Conservation (phyloP, 2,329 filamentous ascomycete genomes). For the Apiospora rasikravindrae region DNA sequence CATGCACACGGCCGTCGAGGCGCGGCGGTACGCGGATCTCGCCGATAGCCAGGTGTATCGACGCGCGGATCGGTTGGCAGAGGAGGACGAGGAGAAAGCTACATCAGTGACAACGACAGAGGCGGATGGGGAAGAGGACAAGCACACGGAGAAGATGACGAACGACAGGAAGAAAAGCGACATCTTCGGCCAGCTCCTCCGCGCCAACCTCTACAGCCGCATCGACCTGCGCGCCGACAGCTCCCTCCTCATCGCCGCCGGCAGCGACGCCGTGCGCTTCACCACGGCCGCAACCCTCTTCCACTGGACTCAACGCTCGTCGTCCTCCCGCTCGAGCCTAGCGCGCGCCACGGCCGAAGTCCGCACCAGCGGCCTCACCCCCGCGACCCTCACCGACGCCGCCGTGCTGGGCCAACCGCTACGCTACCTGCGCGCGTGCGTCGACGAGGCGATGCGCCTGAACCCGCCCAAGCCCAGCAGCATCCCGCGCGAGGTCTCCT, state of each 20-base stretch:
- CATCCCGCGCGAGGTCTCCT: conserved; percentile 1
- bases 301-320: neutral
- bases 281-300: too few relatives aligned
- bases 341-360: conserved; percentile 5
- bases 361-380: neutral
- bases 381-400: conserved; percentile 1
- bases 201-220: conserved; percentile 19
- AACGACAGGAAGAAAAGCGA: neutral
- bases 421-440: conserved; percentile 20
- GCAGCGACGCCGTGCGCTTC: too few relatives aligned
- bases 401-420: neutral
- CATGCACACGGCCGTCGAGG: too few relatives aligned
- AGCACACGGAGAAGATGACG: neutral
- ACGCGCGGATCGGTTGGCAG: neutral
- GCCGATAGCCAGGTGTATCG: conserved; percentile 17
- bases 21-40: too few relatives aligned
- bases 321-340: neutral
- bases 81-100: neutral
- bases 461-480: conserved; percentile 18
- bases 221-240: conserved; percentile 21
- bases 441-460: conserved; percentile 23
- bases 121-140: neutral
- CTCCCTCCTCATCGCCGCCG: conserved; percentile 21
- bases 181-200: conserved; percentile 20
- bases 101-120: neutral